phyloP scores from a whole-genome alignment of 2,329 filamentous ascomycete species.

The Chalaropsis thielavioides region DNA sequence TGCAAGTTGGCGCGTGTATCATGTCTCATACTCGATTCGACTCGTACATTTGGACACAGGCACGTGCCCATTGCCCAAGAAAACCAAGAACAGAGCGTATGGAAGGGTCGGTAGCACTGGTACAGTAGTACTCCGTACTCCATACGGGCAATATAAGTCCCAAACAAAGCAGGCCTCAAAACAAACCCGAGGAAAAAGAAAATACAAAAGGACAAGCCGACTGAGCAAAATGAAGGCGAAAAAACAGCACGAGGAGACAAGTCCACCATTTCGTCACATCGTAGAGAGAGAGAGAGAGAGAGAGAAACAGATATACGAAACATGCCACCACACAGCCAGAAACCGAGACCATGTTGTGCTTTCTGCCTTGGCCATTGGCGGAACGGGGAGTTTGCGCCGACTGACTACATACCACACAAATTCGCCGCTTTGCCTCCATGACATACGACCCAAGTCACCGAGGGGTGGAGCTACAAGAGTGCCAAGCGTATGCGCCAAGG shows the following conservation, averaged over 20 bases:
- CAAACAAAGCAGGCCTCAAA: neutral
- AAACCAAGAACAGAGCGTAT: neutral
- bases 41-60: neutral
- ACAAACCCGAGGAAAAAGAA: neutral
- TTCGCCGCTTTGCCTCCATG: neutral
- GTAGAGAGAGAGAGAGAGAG: neutral
- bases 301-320: neutral
- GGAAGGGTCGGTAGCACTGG: neutral
- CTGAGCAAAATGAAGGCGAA: neutral
- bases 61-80: neutral
- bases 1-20: neutral
- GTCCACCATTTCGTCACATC: neutral
- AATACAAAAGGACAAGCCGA: neutral
- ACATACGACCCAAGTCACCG: neutral
- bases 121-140: neutral
- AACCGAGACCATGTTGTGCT: neutral
- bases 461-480: neutral
- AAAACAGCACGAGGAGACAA: neutral
- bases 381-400: neutral
- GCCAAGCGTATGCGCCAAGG: slow-evolving; percentile 18
- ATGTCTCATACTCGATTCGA: neutral
- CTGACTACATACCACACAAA: neutral
- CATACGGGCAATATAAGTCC: neutral
- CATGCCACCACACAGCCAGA: neutral
- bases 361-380: slow-evolving; percentile 2